Evolutionary conservation across 305 asterid genomes (phyloP).

Genomic region (Rubia balearica): DNA sequence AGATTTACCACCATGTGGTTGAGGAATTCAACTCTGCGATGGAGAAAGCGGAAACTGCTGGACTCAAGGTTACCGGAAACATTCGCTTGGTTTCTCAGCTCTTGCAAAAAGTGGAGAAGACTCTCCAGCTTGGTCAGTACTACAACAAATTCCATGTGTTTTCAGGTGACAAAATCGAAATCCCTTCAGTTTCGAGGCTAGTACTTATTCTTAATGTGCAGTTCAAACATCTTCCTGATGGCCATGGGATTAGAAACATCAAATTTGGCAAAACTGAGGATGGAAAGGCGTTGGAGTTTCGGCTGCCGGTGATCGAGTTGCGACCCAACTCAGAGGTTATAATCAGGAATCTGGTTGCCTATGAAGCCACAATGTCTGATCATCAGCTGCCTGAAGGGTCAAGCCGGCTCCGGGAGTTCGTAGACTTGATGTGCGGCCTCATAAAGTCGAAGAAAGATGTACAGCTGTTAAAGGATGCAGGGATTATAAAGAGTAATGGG

Average conservation of each 20-base stretch:
- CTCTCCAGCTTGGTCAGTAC: not conserved
- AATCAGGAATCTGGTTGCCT: not conserved
- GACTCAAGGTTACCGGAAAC: not conserved
- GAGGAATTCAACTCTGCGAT: conserved; percentile 2
- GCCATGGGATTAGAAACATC: conserved; percentile 18
- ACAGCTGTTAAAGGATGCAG: not conserved
- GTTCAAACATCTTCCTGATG: not conserved
- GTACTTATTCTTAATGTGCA: not conserved
- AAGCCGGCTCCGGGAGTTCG: conserved; percentile 8
- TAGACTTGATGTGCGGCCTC: conserved; percentile 20
- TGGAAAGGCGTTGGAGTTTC: not conserved
- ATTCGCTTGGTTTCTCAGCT: not conserved
- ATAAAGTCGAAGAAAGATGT: conserved; percentile 13
- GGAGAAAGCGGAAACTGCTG: not conserved
- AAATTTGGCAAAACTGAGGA: not conserved
- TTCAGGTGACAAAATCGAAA: not conserved
- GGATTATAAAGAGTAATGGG: not conserved
- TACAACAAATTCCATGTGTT: not conserved
- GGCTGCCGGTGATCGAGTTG: not conserved
- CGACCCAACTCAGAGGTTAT: not conserved
- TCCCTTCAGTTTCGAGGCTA: conserved; percentile 8
- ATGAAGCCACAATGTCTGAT: not conserved
- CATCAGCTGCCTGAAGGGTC: not conserved
- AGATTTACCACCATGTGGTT: not conserved
- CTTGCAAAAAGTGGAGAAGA: not conserved